phyloP scores from a whole-genome alignment of 129 eudicot genomes.

The Artemisia annua region DNA sequence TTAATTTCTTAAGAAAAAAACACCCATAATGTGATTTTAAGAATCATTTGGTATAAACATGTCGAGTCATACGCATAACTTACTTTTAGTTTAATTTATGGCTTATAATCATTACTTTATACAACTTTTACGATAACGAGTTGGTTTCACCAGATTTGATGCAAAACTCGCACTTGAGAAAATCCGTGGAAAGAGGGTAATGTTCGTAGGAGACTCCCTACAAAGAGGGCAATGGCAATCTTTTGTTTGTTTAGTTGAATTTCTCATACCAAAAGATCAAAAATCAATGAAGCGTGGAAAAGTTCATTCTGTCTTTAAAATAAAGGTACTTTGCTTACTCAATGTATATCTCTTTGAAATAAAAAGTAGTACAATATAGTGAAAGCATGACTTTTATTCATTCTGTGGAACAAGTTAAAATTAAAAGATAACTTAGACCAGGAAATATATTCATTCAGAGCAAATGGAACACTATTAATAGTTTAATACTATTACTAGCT shows the following conservation, averaged over 20 bases:
- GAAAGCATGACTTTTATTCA: too few species aligned
- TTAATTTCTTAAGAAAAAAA: too few species aligned
- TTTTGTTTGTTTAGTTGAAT: constrained; percentile 82
- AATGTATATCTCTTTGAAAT: background rate
- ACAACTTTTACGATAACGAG: constrained; percentile 1
- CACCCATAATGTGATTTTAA: too few species aligned
- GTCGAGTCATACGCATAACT: too few species aligned
- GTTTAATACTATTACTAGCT: too few species aligned
- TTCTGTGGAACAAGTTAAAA: too few species aligned
- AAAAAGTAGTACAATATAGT: background rate
- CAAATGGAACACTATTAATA: too few species aligned
- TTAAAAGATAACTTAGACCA: too few species aligned
- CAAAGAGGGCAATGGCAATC: constrained; percentile 99
- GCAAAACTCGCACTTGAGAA: constrained; percentile 59
- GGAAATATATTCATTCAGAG: too few species aligned
- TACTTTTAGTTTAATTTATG: too few species aligned
- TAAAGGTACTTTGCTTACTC: constrained; percentile 43
- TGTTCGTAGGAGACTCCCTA: constrained; percentile 96
- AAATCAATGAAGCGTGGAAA: constrained; percentile 85
- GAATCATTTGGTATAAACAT: too few species aligned
- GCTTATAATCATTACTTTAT: background rate
- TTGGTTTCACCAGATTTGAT: constrained; percentile 52
- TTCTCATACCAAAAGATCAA: constrained; percentile 61
- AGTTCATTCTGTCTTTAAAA: constrained; percentile 71
- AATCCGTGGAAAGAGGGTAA: constrained; percentile 80